Conservation (phyloP, 164 flowering plant genomes). For the Vitis rotundifolia region DNA sequence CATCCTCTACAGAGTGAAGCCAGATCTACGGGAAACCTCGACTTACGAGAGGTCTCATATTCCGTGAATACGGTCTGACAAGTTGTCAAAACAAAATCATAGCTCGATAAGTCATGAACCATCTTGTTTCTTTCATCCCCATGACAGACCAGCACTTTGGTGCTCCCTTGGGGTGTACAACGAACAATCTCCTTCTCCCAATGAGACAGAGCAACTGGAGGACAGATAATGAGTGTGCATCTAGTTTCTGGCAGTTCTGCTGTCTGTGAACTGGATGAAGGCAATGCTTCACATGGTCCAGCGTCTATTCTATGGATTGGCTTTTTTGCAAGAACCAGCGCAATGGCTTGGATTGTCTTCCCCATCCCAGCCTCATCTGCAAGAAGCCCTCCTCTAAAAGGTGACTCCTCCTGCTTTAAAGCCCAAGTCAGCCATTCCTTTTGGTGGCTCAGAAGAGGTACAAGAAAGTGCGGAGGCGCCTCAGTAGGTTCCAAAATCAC, state of each 20-base stretch:
- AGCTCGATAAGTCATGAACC: slow-evolving; percentile 41
- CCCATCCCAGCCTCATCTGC: slow-evolving; percentile 99
- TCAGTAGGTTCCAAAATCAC: slow-evolving; percentile 47
- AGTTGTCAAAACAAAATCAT: slow-evolving; percentile 93
- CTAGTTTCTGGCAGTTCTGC: slow-evolving; percentile 39
- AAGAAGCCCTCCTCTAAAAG: slow-evolving; percentile 79
- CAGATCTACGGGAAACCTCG: neutral
- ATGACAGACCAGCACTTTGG: slow-evolving; percentile 77
- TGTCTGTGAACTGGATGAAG: slow-evolving; percentile 36
- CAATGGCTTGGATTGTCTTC: slow-evolving; percentile 93
- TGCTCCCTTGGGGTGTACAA: slow-evolving; percentile 68
- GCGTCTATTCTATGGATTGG: slow-evolving; percentile 21
- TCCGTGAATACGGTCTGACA: slow-evolving; percentile 73
- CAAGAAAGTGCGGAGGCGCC: slow-evolving; percentile 51
- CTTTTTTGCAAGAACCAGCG: slow-evolving; percentile 81
- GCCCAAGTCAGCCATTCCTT: slow-evolving; percentile 98
- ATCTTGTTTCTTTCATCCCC: slow-evolving; percentile 65
- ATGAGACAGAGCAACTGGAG: slow-evolving; percentile 79
- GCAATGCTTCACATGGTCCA: slow-evolving; percentile 6
- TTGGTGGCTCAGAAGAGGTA: slow-evolving; percentile 79
- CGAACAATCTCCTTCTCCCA: slow-evolving; percentile 77
- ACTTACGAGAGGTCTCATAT: slow-evolving; percentile 59
- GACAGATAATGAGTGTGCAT: slow-evolving; percentile 87
- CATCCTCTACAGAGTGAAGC: too few relatives aligned
- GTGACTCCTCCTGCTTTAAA: slow-evolving; percentile 77